Conservation (phyloP, 2,329 filamentous ascomycete genomes). For the Fusarium palustre region DNA sequence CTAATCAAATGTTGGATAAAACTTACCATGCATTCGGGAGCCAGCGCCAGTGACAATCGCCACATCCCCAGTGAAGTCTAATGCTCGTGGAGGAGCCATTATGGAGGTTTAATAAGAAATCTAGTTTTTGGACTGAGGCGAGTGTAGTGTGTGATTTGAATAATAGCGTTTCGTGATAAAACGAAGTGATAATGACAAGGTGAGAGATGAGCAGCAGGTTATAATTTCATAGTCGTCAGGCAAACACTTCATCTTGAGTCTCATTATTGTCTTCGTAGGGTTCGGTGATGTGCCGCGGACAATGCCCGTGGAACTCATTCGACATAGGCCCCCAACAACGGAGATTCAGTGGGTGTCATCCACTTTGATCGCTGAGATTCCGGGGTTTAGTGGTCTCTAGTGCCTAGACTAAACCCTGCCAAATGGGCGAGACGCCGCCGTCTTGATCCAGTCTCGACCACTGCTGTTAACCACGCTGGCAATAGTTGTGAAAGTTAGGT, state of each 20-base stretch:
- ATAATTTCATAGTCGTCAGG: neutral
- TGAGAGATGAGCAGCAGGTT: no score
- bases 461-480: no score
- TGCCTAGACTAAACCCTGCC: neutral
- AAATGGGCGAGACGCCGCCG: neutral
- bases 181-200: neutral
- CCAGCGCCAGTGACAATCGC: constrained; percentile 10
- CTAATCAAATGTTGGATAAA: no score
- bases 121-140: neutral
- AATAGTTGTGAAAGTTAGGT: no score
- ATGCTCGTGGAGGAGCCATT: constrained; percentile 6
- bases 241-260: neutral
- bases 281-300: neutral
- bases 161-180: neutral
- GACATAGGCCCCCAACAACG: neutral
- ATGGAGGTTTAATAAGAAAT: neutral
- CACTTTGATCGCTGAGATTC: neutral
- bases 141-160: neutral
- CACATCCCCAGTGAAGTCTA: constrained; percentile 3
- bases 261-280: neutral
- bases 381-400: neutral
- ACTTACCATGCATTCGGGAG: constrained; percentile 7
- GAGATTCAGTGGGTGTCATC: neutral
- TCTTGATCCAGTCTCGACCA: neutral
- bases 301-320: neutral